A percentile compares a stretch with the other conserved stretches of the same genome.
phyloP scores from a whole-genome alignment of 179 eudicot species.

The Heliamphora pulchella region DNA sequence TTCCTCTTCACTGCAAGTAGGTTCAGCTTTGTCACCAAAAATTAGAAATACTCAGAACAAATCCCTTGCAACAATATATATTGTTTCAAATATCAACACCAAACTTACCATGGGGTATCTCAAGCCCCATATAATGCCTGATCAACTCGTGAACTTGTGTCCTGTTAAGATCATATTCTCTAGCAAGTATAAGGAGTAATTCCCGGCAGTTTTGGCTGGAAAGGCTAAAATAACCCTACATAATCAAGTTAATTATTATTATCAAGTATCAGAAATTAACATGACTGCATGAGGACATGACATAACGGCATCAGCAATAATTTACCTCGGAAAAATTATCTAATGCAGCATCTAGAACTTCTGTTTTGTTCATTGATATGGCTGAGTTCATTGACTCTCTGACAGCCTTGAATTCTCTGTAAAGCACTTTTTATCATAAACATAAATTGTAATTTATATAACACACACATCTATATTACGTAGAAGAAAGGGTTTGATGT shows the following conservation, averaged over 20 bases:
- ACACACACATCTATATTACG: too few relatives aligned
- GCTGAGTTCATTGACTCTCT: slow-evolving; percentile 71
- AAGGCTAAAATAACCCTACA: slow-evolving; percentile 73
- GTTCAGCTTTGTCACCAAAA: slow-evolving; percentile 46
- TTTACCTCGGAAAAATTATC: slow-evolving; percentile 66
- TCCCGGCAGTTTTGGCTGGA: slow-evolving; percentile 41
- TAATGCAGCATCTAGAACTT: slow-evolving; percentile 62
- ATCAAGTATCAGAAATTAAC: not conserved
- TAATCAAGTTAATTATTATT: slow-evolving; percentile 4
- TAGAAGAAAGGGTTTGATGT: too few relatives aligned
- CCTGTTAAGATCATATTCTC: slow-evolving; percentile 80
- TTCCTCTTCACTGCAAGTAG: slow-evolving; percentile 47
- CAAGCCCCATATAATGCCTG: slow-evolving; percentile 81
- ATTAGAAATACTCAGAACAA: not conserved
- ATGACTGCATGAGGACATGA: not conserved
- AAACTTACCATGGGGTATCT: slow-evolving; percentile 56
- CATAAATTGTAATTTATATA: not conserved
- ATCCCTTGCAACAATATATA: not conserved
- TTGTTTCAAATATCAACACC: slow-evolving; percentile 4
- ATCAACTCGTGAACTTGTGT: slow-evolving; percentile 63
- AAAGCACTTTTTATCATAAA: slow-evolving; percentile 9
- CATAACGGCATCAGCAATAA: not conserved
- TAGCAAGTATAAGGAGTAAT: slow-evolving; percentile 61
- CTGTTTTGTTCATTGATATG: slow-evolving; percentile 65
- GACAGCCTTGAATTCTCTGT: slow-evolving; percentile 56